Percentiles rank a stretch among this genome's conserved stretches.
Conservation (phyloP, 1,284 basidiomycete genomes). For the Bjerkandera adusta region DNA sequence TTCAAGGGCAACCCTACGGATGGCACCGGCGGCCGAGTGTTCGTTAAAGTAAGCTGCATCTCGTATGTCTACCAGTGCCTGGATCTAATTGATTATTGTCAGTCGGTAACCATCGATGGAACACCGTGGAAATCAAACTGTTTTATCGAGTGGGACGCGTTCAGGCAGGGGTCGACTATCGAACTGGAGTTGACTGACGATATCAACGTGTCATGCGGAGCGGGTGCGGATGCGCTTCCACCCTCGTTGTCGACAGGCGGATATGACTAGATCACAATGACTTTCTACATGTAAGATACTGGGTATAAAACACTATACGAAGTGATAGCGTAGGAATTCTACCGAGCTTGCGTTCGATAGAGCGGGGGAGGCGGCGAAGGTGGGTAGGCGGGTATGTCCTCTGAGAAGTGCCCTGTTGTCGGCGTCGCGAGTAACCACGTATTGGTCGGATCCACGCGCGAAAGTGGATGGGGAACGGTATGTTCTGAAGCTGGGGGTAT, state of each 20-base stretch:
- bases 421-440: too few relatives aligned
- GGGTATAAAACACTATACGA: too few relatives aligned
- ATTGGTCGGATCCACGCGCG: too few relatives aligned
- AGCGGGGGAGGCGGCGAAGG: too few relatives aligned
- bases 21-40: constrained; percentile 52
- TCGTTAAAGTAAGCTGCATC: constrained; percentile 43
- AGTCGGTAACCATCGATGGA: constrained; percentile 58
- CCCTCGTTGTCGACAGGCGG: constrained; percentile 63
- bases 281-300: too few relatives aligned
- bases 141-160: constrained; percentile 61
- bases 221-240: constrained; percentile 42
- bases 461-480: too few relatives aligned
- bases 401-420: too few relatives aligned
- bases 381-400: too few relatives aligned
- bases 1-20: constrained; percentile 51
- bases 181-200: constrained; percentile 50
- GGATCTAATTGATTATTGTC: not conserved
- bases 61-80: not conserved
- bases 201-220: constrained; percentile 49
- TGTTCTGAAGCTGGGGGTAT: too few relatives aligned
- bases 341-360: too few relatives aligned
- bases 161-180: constrained; percentile 47
- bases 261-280: constrained; percentile 32
- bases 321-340: too few relatives aligned
- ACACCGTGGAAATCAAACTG: constrained; percentile 57